Base-by-base conservation (phyloP, 2,329 filamentous ascomycete species). In the Trichoderma lentiforme region DNA sequence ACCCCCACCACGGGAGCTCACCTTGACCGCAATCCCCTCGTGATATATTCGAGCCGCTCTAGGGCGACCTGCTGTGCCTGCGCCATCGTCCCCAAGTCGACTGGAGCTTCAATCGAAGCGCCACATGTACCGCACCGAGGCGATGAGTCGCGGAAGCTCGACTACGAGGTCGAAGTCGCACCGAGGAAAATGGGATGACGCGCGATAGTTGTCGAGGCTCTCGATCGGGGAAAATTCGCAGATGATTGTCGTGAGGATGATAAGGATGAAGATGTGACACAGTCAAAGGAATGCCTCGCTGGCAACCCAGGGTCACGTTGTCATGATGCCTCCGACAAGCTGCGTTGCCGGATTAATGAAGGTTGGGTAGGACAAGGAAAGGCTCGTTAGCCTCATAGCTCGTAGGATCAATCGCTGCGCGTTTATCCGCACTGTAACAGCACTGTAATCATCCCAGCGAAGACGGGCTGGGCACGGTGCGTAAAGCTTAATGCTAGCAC, bases 1-100 rank as follows among this genome's bases (percentile, higher is more conserved):
- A 36, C 21, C 18, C 62, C 36, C 56, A 21, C 28, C 6, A 67
- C 21, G 26, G 32, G 58, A 71, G 74, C 82, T 71, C 77, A 89
- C 87, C 86, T 86, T 73, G 87, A 88, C 75, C 84, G 86, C 39
- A 89, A 82, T 74, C 88, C 87, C 74, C 86, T 85, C 15, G 85
- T 83, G 73, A 89, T 83, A 70, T 83, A 81, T 71, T 90, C 87
- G 69, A 89, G 84, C 75, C 84, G 84, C 80, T 87, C 86, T 71
- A 89, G 82, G 76, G 87, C 86, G 78, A 88, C 81, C 77, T 86
- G 84, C 76, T 86, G 83, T 78, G 85, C 85, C 76, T 82, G 81
- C 76, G 82, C 80, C 82, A 83, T 83, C 72, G 67, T 80, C 76
- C 76, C 77, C 76, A 72, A 76, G 76, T 77, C 74, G 76, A 53